Base-by-base conservation (phyloP, 441 rosid genomes). In the Codiaeum variegatum region DNA sequence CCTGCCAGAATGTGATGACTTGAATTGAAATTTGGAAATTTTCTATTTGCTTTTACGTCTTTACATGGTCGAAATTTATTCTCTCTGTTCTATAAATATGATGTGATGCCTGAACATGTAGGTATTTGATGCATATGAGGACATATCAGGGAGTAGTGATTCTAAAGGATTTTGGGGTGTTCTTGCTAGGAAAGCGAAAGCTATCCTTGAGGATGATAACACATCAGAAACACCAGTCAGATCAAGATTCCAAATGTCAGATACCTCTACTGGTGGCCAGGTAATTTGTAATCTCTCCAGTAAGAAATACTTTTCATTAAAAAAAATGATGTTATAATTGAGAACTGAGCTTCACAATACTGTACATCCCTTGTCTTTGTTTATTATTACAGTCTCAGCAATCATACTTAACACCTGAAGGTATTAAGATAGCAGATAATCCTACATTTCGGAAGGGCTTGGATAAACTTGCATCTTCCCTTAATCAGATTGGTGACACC, bases 141-240 rank as follows among this genome's bases (percentile, higher is more conserved):
- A 83, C 46, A 58, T 80, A 23, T 76, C 81, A 19, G 69, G 16
- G 18, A 77, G 70, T 71, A 78, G 74, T 63, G 96, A 87, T 51
- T 72, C 88, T 1, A 91, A 86, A 55, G 97, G 97, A 38, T 91
- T 95, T 79, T 95, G 99, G 99, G 98, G 95, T 28, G 86, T 91
- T 70, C 76, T 95, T 77, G 98, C 99, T 70, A 93, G 92, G 56
- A 95, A 93, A 84, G 99, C 98, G 31, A 95, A 91, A 85, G 87
- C 94, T 44, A 93, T 95, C 80, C 79, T 95, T 18, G 99, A 95
- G 9, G 99, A 95, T 10, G 97, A 93, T 66, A 79, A 81, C 76
- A 28, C 77, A 40, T 74, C 69, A 3, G 87, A 82, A 66, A 61
- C 77, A 3, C 66, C 84, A 18, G 66, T 61, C 32, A 69, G 74